Evolutionary conservation across 2,329 filamentous ascomycete genomes (phyloP), one percentile per base, ranked within the genome.

Genomic region (Elsinoe arachidis): DNA sequence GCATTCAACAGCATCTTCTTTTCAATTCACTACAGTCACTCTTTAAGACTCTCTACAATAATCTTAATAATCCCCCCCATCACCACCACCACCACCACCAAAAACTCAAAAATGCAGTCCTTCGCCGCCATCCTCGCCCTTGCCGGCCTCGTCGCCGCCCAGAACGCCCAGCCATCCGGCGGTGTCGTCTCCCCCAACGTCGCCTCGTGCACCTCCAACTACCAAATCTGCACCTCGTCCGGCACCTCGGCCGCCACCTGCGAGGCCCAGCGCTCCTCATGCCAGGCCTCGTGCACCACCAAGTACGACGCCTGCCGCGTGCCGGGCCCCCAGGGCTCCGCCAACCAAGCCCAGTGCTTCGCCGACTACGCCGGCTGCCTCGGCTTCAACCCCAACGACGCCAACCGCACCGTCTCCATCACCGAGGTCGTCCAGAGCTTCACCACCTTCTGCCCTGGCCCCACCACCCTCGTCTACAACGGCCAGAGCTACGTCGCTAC

Each of bases 401-500:
- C 26, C 43, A 38, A 49, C 23, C 12, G 17, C 30, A 23, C 21
- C 12, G 41, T 33, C 23, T 62, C 60, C 23, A 54, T 43, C 37
- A 59, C 60, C 46, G 60, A 62, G 41, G 61, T 62, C 51, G 62
- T 64, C 35, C 59, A 59, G 39, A 60, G 56, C n/a, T 62, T 59
- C 55, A 62, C 60, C 46, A 65, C 62, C 17, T 61, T 61, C 62
- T 65, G 65, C 60, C 63, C 65, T 1, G 56, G 58, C 37, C 58
- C 63, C 33, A 67, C 65, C 34, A 58, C 59, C 33, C 47, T 66
- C 59, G 57, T 61, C 23, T 49, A 61, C 43, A 60, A 57, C 56
- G 62, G 61, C 57, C 53, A 63, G 44, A 66, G 65, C 37, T 64
- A 61, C 60, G 64, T 63, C 51, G 59, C 64, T 57, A 61, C 60